These are phyloP conservation scores for Teratosphaeria viscida DNA, from an alignment of 2,329 filamentous ascomycete species.

Conservation along the genomic window DNA sequence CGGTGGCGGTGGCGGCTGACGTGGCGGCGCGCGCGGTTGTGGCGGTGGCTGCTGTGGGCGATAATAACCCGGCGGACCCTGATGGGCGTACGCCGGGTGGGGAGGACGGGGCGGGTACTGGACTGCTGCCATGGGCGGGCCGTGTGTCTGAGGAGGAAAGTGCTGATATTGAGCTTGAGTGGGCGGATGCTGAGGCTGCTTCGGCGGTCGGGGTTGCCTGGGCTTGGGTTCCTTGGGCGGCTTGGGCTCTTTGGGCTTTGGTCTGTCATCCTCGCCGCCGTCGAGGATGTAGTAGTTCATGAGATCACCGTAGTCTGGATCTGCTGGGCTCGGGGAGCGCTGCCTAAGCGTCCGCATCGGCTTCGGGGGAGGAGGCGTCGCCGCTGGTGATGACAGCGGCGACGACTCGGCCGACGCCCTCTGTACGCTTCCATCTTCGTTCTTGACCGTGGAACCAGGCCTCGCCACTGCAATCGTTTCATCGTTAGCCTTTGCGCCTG, in stretches of 20 bases:
- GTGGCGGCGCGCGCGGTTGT: not conserved
- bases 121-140: conserved; percentile 9
- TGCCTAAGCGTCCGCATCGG: not conserved
- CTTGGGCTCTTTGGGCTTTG: conserved; percentile 1
- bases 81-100: not conserved
- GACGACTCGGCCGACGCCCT: conserved; percentile 12
- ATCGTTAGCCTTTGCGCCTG: not conserved
- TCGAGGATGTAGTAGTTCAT: conserved; percentile 23
- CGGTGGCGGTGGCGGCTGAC: not conserved
- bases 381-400: conserved; percentile 14
- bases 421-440: conserved; percentile 1
- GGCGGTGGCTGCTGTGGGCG: not conserved
- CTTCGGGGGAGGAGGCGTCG: conserved; percentile 7
- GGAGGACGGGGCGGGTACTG: not conserved
- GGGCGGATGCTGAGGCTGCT: conserved; percentile 1
- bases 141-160: conserved; percentile 3
- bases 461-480: conserved; percentile 15
- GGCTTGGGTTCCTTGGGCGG: not conserved
- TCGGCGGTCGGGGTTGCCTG: not conserved
- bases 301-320: conserved; percentile 22
- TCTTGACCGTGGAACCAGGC: not conserved
- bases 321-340: conserved; percentile 7
- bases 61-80: not conserved
- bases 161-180: conserved; percentile 2
- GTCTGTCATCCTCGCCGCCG: conserved; percentile 11